phyloP scores from a whole-genome alignment of 495 filamentous ascomycete genomes.

The Penicillium longicatenatum region DNA sequence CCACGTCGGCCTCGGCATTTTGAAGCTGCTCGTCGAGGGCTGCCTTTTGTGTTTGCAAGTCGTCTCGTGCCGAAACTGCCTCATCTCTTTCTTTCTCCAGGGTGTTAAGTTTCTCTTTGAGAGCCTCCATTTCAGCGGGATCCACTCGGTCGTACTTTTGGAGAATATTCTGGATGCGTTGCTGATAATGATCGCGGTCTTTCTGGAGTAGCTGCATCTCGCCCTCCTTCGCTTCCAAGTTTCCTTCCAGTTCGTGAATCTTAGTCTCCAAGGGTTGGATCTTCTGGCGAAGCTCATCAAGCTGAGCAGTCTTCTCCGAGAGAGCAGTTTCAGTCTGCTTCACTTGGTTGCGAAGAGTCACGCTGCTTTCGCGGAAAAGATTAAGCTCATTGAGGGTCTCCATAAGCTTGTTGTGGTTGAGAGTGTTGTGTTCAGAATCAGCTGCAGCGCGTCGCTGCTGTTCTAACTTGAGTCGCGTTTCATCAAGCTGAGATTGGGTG shows the following conservation, averaged over 20 bases:
- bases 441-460: constrained; percentile 80
- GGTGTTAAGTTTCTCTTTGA: constrained; percentile 68
- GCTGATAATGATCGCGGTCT: constrained; percentile 88
- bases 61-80: constrained; percentile 42
- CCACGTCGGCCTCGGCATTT: constrained; percentile 43
- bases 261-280: constrained; percentile 81
- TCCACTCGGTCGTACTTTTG: constrained; percentile 95
- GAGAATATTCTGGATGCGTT: constrained; percentile 89
- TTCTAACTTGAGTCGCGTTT: constrained; percentile 79
- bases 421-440: constrained; percentile 66
- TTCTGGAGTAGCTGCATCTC: constrained; percentile 84
- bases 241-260: constrained; percentile 76
- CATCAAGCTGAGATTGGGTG: constrained; percentile 81
- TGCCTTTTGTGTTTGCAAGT: constrained; percentile 58
- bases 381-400: constrained; percentile 94
- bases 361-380: constrained; percentile 88
- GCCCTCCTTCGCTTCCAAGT: constrained; percentile 75
- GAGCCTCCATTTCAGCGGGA: constrained; percentile 82
- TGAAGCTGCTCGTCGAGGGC: constrained; percentile 59
- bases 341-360: constrained; percentile 81
- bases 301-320: constrained; percentile 68
- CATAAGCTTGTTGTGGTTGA: constrained; percentile 85
- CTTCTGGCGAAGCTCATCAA: constrained; percentile 71
- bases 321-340: constrained; percentile 75
- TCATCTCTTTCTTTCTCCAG: constrained; percentile 74